A percentile compares a stretch with the other conserved stretches of the same genome.
Conservation (phyloP, 2,329 filamentous ascomycete genomes). For the Fusarium pilosicola region DNA sequence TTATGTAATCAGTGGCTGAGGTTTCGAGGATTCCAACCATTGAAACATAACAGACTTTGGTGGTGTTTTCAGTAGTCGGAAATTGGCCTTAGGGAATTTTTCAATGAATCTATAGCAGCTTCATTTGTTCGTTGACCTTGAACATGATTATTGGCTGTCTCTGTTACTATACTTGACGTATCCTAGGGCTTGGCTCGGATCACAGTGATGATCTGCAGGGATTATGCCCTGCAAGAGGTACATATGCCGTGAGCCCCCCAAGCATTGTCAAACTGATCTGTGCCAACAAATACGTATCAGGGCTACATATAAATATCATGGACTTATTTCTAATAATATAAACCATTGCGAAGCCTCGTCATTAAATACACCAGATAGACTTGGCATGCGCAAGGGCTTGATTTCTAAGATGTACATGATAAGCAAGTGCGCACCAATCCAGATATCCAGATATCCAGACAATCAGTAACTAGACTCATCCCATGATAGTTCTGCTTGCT, state of each 20-base stretch:
- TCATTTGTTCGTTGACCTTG: accelerated
- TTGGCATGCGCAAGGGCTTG: too few species aligned
- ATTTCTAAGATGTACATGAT: accelerated
- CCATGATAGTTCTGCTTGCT: not conserved
- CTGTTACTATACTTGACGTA: not conserved
- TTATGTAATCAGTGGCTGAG: not conserved
- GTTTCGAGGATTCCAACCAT: too few species aligned
- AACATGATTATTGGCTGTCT: not conserved
- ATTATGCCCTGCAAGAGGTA: not conserved
- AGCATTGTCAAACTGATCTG: not conserved
- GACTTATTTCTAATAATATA: too few species aligned
- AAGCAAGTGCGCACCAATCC: too few species aligned
- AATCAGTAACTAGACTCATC: not conserved
- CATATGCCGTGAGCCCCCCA: not conserved
- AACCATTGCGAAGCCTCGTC: accelerated
- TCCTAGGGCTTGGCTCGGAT: not conserved
- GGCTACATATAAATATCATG: accelerated
- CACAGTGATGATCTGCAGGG: not conserved
- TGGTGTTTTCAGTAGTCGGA: accelerated
- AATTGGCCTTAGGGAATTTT: accelerated
- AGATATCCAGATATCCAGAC: too few species aligned
- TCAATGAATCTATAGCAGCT: accelerated
- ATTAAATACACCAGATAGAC: not conserved
- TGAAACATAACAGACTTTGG: accelerated
- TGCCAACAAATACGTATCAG: not conserved